Conservation (phyloP, 2,329 filamentous ascomycete genomes). For the Xylariomycetidae sp. region DNA sequence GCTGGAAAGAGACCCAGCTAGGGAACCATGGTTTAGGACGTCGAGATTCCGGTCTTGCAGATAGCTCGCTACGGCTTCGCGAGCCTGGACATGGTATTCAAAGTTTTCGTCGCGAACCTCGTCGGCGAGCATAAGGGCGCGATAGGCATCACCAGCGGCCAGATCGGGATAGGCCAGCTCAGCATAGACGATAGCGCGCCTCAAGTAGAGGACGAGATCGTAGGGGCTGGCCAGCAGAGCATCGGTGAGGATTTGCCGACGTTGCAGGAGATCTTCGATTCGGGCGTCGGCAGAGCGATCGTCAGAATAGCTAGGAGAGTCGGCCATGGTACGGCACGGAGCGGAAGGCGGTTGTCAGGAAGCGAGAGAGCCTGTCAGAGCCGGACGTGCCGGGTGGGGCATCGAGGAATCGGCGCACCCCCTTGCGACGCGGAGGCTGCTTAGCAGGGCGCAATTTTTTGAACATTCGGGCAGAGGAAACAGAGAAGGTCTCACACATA, state of each 20-base stretch:
- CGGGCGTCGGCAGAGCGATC: no score
- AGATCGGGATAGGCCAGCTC: conserved; percentile 83
- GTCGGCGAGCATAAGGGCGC: conserved; percentile 79
- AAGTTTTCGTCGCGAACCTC: conserved; percentile 72
- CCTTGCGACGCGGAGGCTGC: no score
- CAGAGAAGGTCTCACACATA: no score
- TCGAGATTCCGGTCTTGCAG: conserved; percentile 32
- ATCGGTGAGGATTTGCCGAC: conserved; percentile 52
- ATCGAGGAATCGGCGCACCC: no score
- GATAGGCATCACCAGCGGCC: conserved; percentile 83
- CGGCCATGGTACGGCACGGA: conserved; percentile 19
- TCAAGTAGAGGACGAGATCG: conserved; percentile 58
- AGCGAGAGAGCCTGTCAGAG: no score
- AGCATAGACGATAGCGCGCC: conserved; percentile 65
- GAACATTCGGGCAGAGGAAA: no score
- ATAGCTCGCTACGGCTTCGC: conserved; percentile 43
- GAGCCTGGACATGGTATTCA: conserved; percentile 70
- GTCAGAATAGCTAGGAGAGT: no score
- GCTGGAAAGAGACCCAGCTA: conserved; percentile 28
- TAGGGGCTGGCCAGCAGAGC: conserved; percentile 47
- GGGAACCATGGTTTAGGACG: conserved; percentile 39
- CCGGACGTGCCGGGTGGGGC: no score
- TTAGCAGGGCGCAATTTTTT: no score
- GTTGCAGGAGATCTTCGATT: conserved; percentile 41
- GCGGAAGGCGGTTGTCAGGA: no score